Evolutionary conservation across 495 filamentous ascomycete genomes (phyloP).

Genomic region (Neurospora discreta): DNA sequence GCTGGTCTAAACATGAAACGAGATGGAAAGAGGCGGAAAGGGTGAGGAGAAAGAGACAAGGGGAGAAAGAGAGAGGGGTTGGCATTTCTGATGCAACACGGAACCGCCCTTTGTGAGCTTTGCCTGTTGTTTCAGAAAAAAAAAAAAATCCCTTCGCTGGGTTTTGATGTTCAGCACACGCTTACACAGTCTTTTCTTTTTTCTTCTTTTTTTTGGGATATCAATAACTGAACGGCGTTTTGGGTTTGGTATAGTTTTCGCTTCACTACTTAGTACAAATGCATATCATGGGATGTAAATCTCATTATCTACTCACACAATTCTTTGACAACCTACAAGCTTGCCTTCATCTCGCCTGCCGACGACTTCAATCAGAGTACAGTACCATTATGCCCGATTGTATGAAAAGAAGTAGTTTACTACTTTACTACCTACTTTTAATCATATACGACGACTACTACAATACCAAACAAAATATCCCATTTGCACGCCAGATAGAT

Average conservation of each 20-base stretch:
- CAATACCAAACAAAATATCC: not conserved
- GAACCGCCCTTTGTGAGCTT: not conserved
- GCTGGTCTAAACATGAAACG: constrained; percentile 2
- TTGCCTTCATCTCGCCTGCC: not conserved
- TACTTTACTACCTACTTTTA: not conserved
- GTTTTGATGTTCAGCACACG: not conserved
- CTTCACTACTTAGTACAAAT: not conserved
- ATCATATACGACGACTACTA: not conserved
- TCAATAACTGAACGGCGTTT: not conserved
- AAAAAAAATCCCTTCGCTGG: too few relatives aligned
- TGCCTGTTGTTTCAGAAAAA: constrained; percentile 1
- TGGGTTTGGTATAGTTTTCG: not conserved
- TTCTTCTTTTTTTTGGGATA: not conserved
- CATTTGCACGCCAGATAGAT: not conserved
- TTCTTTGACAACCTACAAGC: not conserved
- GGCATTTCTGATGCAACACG: not conserved
- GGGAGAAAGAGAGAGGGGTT: not conserved
- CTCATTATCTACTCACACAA: not conserved
- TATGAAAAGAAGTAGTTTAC: not conserved
- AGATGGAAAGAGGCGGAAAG: not conserved
- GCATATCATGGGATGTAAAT: not conserved
- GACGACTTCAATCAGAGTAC: not conserved
- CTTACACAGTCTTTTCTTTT: not conserved
- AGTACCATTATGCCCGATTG: not conserved
- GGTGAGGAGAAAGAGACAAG: not conserved